Evolutionary conservation across 352 stramenopile genomes (phyloP).

Genomic region (Saprolegnia parasitica): DNA sequence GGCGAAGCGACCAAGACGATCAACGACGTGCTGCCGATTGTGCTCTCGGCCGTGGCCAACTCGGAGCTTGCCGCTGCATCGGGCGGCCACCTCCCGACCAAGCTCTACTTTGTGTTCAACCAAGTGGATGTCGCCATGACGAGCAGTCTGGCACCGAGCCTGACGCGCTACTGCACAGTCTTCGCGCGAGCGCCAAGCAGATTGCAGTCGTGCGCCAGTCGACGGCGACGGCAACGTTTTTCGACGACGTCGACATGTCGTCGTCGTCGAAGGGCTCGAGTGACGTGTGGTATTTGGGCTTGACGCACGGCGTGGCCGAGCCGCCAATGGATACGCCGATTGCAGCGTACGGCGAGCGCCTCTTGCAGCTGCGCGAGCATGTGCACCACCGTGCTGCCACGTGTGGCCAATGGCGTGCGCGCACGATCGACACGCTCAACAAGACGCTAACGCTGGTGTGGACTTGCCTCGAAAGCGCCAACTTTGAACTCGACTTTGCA

Average conservation of each 20-base stretch:
- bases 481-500: not conserved
- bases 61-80: not conserved
- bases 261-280: not conserved
- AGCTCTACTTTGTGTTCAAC: conserved; percentile 3
- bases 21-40: not conserved
- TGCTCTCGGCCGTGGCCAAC: not conserved
- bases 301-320: not conserved
- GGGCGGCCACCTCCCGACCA: not conserved
- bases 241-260: not conserved
- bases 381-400: not conserved
- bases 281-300: not conserved
- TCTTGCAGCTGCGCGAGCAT: not conserved
- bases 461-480: not conserved
- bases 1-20: not conserved
- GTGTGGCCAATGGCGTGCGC: not conserved
- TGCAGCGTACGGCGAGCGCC: not conserved
- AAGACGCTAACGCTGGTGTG: not conserved
- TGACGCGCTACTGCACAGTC: not conserved
- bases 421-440: not conserved
- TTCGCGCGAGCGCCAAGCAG: not conserved
- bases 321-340: not conserved
- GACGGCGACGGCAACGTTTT: not conserved
- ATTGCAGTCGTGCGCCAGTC: not conserved
- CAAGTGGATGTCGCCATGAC: not conserved
- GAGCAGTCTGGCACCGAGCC: not conserved